Percentiles rank a stretch among this genome's conserved stretches.
Conservation (phyloP, 2,329 filamentous ascomycete genomes). For the Metarhizium guizhouense region DNA sequence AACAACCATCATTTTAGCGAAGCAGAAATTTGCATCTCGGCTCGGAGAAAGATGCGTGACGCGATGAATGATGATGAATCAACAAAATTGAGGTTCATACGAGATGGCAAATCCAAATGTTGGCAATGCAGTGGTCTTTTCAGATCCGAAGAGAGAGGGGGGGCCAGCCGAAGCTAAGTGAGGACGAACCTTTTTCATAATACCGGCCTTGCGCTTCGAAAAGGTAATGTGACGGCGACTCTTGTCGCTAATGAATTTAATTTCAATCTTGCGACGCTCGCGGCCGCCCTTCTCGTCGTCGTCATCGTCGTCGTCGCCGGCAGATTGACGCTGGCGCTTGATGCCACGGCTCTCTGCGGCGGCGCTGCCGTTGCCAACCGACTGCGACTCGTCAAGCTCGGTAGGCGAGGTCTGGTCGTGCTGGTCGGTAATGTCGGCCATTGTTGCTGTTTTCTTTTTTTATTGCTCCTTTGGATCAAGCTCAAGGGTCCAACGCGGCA, state of each 20-base stretch:
- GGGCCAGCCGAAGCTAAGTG: neutral
- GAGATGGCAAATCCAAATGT: neutral
- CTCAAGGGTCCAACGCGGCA: slow-evolving; percentile 1
- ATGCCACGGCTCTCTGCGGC: slow-evolving; percentile 68
- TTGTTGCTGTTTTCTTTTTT: slow-evolving; percentile 22
- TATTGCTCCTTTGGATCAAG: neutral
- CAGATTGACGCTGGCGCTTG: slow-evolving; percentile 78
- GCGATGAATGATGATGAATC: neutral
- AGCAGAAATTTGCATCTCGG: neutral
- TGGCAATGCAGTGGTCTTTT: neutral
- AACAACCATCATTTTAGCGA: neutral
- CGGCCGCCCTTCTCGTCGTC: slow-evolving; percentile 96
- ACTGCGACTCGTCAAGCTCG: slow-evolving; percentile 64
- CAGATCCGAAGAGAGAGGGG: neutral
- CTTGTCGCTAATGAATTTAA: slow-evolving; percentile 99
- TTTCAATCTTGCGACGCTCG: slow-evolving; percentile 98
- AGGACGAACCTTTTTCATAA: slow-evolving; percentile 95
- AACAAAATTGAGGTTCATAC: neutral
- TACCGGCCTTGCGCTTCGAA: slow-evolving; percentile 98
- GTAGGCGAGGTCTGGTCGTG: slow-evolving; percentile 68
- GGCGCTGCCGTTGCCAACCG: slow-evolving; percentile 63
- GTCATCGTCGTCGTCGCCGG: slow-evolving; percentile 89
- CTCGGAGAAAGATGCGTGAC: neutral
- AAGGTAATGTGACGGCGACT: slow-evolving; percentile 99
- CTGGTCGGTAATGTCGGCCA: slow-evolving; percentile 75